These are phyloP conservation scores for Terana coerulea DNA, from an alignment of 768 basidiomycete species.

Conservation along the genomic window DNA sequence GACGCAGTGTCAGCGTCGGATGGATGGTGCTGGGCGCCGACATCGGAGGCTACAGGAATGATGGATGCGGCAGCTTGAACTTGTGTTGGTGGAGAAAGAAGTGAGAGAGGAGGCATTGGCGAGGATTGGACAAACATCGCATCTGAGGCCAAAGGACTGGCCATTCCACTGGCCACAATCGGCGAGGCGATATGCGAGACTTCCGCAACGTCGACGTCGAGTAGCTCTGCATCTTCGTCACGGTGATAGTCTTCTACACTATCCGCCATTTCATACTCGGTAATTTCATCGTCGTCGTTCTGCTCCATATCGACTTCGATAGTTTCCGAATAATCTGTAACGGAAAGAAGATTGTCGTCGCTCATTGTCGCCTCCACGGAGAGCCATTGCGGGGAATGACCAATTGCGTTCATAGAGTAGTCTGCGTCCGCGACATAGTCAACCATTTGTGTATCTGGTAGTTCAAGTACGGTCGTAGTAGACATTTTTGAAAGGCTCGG, in stretches of 20 bases:
- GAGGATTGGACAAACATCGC: no score
- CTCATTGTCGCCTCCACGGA: slow-evolving; percentile 13
- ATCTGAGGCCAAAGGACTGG: background rate
- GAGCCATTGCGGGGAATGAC: slow-evolving; percentile 9
- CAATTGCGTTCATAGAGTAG: slow-evolving; percentile 12
- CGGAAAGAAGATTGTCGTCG: slow-evolving; percentile 6
- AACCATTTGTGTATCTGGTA: slow-evolving; percentile 15
- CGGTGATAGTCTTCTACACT: background rate
- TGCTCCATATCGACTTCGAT: slow-evolving; percentile 18
- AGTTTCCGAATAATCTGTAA: slow-evolving; percentile 11
- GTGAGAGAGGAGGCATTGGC: no score
- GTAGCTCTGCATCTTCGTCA: slow-evolving; percentile 1
- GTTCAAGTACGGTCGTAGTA: slow-evolving; percentile 11
- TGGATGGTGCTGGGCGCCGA: no score
- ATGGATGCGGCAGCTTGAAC: no score
- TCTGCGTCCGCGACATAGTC: slow-evolving; percentile 14
- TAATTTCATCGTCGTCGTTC: slow-evolving; percentile 14
- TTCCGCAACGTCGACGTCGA: slow-evolving; percentile 12
- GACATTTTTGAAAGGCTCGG: slow-evolving; percentile 10
- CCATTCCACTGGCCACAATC: background rate
- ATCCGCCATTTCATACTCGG: slow-evolving; percentile 17
- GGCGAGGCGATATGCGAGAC: slow-evolving; percentile 1
- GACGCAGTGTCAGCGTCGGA: no score
- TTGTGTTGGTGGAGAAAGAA: no score
- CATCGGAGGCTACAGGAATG: no score